Conservation (phyloP, 2,329 filamentous ascomycete genomes). For the Hysterium pulicare region DNA sequence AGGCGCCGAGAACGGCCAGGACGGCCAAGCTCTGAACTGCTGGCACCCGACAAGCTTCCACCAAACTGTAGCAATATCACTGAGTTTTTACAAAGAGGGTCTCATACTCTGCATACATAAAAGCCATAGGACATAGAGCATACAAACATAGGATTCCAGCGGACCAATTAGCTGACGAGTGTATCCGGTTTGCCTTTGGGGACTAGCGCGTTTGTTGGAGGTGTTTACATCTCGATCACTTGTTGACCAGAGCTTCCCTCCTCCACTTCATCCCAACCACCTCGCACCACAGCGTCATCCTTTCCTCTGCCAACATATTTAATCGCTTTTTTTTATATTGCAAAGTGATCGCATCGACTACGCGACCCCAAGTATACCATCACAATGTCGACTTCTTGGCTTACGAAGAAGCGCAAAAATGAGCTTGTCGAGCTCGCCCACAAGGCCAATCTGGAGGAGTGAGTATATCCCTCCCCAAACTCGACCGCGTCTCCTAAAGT, state of each 20-base stretch:
- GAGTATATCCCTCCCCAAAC: conserved; percentile 39
- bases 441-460: conserved; percentile 69
- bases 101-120: too few relatives aligned
- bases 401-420: conserved; percentile 77
- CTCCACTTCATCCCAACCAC: conserved; percentile 4
- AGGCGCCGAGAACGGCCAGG: not conserved
- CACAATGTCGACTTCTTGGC: conserved; percentile 71
- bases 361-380: conserved; percentile 43
- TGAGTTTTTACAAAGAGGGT: too few relatives aligned
- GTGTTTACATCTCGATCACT: conserved; percentile 9
- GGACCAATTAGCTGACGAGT: too few relatives aligned
- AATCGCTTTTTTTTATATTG: conserved; percentile 14
- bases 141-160: too few relatives aligned
- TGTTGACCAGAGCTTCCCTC: conserved; percentile 19
- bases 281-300: conserved; percentile 17
- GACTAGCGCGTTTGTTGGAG: conserved; percentile 5
- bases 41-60: too few relatives aligned
- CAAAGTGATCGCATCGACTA: conserved; percentile 45
- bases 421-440: conserved; percentile 74
- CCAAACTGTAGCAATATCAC: too few relatives aligned
- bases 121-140: too few relatives aligned
- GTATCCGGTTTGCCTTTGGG: too few relatives aligned
- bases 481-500: conserved; percentile 7
- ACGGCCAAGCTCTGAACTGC: too few relatives aligned
- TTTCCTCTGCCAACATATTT: conserved; percentile 11